These are phyloP conservation scores for Termitomyces sp. DNA, from an alignment of 768 basidiomycete genomes.

Conservation along the genomic window DNA sequence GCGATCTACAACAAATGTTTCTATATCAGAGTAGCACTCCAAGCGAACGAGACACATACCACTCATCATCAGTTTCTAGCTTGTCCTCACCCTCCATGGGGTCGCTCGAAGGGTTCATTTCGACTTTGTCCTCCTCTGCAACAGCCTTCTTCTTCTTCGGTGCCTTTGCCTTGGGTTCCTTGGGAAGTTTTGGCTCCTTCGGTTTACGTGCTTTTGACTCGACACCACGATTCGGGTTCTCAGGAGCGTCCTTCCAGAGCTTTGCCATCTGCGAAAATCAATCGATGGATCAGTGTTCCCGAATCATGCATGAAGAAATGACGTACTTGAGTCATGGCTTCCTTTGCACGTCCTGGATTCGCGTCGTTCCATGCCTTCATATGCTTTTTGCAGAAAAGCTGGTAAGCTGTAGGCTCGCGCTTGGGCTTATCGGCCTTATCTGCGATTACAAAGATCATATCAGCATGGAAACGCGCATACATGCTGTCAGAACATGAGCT, in stretches of 20 bases:
- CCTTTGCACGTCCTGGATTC: conserved; percentile 47
- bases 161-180: conserved; percentile 22
- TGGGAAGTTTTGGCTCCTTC: conserved; percentile 33
- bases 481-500: conserved; percentile 1
- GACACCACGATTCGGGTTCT: conserved; percentile 63
- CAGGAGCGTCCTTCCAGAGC: conserved; percentile 55
- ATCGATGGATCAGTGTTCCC: neutral
- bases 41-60: conserved; percentile 1
- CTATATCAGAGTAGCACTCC: neutral
- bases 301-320: neutral
- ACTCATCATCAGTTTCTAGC: neutral
- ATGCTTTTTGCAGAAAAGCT: conserved; percentile 51
- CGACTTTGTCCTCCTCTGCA: conserved; percentile 6
- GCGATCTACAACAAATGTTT: neutral
- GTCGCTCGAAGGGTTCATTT: conserved; percentile 5
- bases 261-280: conserved; percentile 42
- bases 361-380: conserved; percentile 57
- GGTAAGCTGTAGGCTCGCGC: conserved; percentile 57
- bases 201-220: conserved; percentile 44
- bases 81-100: conserved; percentile 10
- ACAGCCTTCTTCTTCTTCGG: conserved; percentile 19
- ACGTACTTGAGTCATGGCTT: conserved; percentile 48
- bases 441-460: neutral
- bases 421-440: conserved; percentile 48
- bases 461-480: neutral